Evolutionary conservation across 768 basidiomycete species (phyloP), one percentile per base, ranked within the genome.

Genomic region (Lentinula lateritia): DNA sequence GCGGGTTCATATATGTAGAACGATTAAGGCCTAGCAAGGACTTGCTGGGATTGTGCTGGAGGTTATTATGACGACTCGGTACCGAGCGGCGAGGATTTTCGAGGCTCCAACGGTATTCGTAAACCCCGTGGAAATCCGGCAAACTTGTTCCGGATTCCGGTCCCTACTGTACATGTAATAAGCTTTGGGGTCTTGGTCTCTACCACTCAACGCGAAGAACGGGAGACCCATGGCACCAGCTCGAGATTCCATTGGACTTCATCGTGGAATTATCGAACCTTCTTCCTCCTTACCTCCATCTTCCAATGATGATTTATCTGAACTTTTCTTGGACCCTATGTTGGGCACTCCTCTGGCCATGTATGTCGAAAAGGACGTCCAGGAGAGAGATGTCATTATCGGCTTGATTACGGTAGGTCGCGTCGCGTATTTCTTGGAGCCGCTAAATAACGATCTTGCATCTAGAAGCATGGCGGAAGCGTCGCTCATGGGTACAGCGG

Each of bases 281-380:
- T 74, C 50, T 76, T 72, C 66, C 71, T 74, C 63, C 69, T 75
- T 64, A 76, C 77, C 65, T 70, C 68, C 53, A 38, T 35, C 58
- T 4, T 20, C 43, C 10, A 23, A 50, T 46, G 46, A 59, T 59
- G 58, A 48, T 36, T 36, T 59, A 15, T 16, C n/a, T 46, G 78
- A 81, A 56, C 79, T 93, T 60, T 94, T 94, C 69, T 76, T 92
- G 54, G 92, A 94, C 70, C 89, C 89, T 66, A 87, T 90, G 83
- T 82, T 91, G 72, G 92, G 92, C 67, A 84, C 79, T 1, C 85
- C 90, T 2, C 80, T 93, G 56, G 74, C 81, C 23, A 79, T 93
- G 63, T 94, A 89, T 74, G 79, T 94, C 67, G 89, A 92, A 67
- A 89, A 90, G 66, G 90, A 93, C 61, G 88, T 93, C 20, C 78